Evolutionary conservation across 208 protist species (phyloP).

Genomic region (Acanthamoeba lugdunensis): DNA sequence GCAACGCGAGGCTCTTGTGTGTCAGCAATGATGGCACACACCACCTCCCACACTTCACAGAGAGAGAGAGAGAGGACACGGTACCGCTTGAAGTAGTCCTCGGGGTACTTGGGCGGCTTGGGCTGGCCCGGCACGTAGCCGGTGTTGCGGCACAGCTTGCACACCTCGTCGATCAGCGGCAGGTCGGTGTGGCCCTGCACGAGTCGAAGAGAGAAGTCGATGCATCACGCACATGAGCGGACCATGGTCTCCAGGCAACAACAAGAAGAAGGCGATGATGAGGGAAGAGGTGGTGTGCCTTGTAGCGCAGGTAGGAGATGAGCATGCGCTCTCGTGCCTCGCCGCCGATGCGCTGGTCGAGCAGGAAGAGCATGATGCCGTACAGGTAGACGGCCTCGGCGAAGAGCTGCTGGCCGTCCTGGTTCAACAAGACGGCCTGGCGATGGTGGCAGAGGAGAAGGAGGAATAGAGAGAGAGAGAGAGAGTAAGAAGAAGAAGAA

Average conservation of each 20-base stretch:
- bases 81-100: slow-evolving; percentile 92
- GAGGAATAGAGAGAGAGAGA: too few species aligned
- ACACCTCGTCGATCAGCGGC: slow-evolving; percentile 94
- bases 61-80: background rate
- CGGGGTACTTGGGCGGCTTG: slow-evolving; percentile 91
- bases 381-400: slow-evolving; percentile 93
- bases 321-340: slow-evolving; percentile 95
- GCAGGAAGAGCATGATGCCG: slow-evolving; percentile 95
- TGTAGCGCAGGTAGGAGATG: slow-evolving; percentile 96
- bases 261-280: background rate
- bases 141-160: slow-evolving; percentile 93
- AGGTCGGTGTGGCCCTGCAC: slow-evolving; percentile 88
- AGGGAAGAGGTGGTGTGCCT: slow-evolving; percentile 78
- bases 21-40: too few species aligned
- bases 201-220: background rate
- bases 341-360: slow-evolving; percentile 94
- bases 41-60: background rate
- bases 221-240: too few species aligned
- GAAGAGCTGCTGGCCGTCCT: slow-evolving; percentile 96
- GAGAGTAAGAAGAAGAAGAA: background rate
- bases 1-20: background rate
- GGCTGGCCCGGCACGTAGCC: slow-evolving; percentile 85
- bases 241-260: too few species aligned
- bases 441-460: background rate
- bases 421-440: slow-evolving; percentile 91